These are phyloP conservation scores for Sarcomyxa edulis DNA, from an alignment of 768 basidiomycete species.

Conservation along the genomic window DNA sequence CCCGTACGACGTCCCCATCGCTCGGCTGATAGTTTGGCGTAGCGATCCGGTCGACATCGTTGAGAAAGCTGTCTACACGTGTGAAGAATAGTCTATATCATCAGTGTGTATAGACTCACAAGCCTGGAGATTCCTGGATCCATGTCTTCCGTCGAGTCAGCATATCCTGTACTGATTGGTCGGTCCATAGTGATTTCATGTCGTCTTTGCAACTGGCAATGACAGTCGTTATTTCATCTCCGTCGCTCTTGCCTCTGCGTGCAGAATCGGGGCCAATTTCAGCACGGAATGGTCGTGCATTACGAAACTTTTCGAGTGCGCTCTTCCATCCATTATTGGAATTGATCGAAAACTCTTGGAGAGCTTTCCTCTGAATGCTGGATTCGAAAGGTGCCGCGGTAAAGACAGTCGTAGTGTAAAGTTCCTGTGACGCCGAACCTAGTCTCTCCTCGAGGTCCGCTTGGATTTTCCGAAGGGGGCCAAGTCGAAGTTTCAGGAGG, in stretches of 20 bases:
- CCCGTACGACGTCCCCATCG: conserved; percentile 74
- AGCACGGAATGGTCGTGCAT: conserved; percentile 22
- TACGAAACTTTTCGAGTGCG: conserved; percentile 51
- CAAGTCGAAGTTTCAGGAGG: conserved; percentile 51
- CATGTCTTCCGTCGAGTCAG: conserved; percentile 45
- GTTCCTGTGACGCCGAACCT: conserved; percentile 52
- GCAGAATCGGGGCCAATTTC: conserved; percentile 4
- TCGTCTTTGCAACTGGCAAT: conserved; percentile 59
- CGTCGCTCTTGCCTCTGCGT: conserved; percentile 32
- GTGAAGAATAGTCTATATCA: neutral
- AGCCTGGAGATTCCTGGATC: conserved; percentile 69
- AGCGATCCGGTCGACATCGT: conserved; percentile 64
- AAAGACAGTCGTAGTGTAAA: conserved; percentile 32
- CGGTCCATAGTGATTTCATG: conserved; percentile 66
- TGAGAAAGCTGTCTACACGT: conserved; percentile 49
- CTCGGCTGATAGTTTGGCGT: conserved; percentile 58
- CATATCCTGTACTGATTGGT: conserved; percentile 57
- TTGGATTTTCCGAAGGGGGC: conserved; percentile 53
- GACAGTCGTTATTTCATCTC: conserved; percentile 53
- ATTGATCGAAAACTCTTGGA: conserved; percentile 53
- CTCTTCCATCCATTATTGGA: conserved; percentile 65
- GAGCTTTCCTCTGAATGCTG: conserved; percentile 17
- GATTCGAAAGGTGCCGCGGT: conserved; percentile 38
- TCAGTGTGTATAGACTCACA: conserved; percentile 39
- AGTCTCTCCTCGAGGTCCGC: conserved; percentile 53